Percentiles rank a stretch among this genome's conserved stretches.
Conservation (phyloP, 352 stramenopile genomes). For the Hyaloperonospora arabidopsidis region DNA sequence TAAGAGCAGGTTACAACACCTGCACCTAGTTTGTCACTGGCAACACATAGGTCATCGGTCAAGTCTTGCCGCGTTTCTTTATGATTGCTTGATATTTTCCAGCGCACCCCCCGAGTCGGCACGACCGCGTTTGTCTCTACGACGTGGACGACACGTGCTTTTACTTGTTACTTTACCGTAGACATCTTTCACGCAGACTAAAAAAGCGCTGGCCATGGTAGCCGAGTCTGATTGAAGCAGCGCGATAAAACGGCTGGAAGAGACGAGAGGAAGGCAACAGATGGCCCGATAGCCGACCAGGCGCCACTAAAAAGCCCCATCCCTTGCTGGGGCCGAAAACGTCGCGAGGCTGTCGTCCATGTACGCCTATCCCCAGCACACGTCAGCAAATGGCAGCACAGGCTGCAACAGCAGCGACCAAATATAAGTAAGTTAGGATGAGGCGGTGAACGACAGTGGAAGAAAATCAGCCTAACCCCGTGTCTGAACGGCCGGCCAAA, state of each 20-base stretch:
- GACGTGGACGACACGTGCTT: background rate
- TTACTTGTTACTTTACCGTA: conserved; percentile 1
- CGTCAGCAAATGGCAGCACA: background rate
- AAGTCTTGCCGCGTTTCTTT: conserved; percentile 13
- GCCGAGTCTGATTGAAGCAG: conserved; percentile 20
- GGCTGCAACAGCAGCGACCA: no score
- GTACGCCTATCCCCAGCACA: conserved; percentile 20
- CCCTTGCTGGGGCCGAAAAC: conserved; percentile 11
- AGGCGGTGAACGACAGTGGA: no score
- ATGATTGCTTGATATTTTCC: no score
- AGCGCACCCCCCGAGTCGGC: no score
- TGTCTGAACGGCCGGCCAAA: no score
- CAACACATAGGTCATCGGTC: background rate
- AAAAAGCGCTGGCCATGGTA: conserved; percentile 2
- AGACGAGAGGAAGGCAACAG: conserved; percentile 6
- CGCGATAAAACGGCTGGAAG: conserved; percentile 17
- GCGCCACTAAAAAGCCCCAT: conserved; percentile 20
- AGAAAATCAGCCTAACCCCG: no score
- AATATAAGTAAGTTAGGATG: no score
- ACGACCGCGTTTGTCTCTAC: background rate
- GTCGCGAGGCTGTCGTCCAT: conserved; percentile 19
- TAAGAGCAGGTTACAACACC: conserved; percentile 21
- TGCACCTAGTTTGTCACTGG: conserved; percentile 1
- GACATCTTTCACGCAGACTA: background rate
- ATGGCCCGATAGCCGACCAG: conserved; percentile 12